These are phyloP conservation scores for Penicillium sp. DNA, from an alignment of 2,329 filamentous ascomycete species.

Conservation along the genomic window DNA sequence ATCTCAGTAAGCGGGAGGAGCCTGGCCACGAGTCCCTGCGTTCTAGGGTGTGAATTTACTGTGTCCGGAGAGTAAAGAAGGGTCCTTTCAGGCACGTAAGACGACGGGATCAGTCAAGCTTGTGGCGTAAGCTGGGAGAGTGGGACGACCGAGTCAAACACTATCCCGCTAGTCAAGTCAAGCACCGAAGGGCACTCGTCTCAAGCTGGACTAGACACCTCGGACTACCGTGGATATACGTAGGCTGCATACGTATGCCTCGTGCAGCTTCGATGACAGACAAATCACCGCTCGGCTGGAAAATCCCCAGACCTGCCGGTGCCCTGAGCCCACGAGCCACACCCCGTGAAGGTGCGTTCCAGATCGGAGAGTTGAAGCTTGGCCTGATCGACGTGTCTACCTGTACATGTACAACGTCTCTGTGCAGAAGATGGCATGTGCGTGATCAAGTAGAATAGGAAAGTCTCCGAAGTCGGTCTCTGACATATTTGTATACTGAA, in stretches of 20 bases:
- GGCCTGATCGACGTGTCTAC: slow-evolving; percentile 14
- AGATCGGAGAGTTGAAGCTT: slow-evolving; percentile 22
- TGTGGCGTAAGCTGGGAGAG: slow-evolving; percentile 21
- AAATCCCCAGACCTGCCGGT: slow-evolving; percentile 8
- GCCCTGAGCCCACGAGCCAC: slow-evolving; percentile 12
- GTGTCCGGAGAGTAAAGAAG: slow-evolving; percentile 5
- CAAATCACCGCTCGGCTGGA: slow-evolving; percentile 21
- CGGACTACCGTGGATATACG: slow-evolving; percentile 20
- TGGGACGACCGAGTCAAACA: slow-evolving; percentile 5
- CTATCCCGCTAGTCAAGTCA: slow-evolving; percentile 11
- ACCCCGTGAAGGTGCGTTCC: slow-evolving; percentile 1
- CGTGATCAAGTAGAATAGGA: not conserved
- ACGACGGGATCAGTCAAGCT: slow-evolving; percentile 8
- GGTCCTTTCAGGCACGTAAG: slow-evolving; percentile 8
- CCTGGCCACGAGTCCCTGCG: slow-evolving; percentile 26
- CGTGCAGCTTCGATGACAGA: slow-evolving; percentile 6
- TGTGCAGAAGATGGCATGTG: not conserved
- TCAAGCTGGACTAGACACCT: slow-evolving; percentile 12
- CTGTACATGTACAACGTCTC: not conserved
- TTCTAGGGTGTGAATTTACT: slow-evolving; percentile 2
- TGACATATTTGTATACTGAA: not conserved
- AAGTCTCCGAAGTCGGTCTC: not conserved
- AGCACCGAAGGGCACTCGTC: slow-evolving; percentile 10
- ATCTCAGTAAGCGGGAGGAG: slow-evolving; percentile 9
- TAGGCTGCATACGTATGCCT: slow-evolving; percentile 27